These are phyloP conservation scores for Arthroderma sp. DNA, from an alignment of 2,329 filamentous ascomycete genomes.

Conservation along the genomic window DNA sequence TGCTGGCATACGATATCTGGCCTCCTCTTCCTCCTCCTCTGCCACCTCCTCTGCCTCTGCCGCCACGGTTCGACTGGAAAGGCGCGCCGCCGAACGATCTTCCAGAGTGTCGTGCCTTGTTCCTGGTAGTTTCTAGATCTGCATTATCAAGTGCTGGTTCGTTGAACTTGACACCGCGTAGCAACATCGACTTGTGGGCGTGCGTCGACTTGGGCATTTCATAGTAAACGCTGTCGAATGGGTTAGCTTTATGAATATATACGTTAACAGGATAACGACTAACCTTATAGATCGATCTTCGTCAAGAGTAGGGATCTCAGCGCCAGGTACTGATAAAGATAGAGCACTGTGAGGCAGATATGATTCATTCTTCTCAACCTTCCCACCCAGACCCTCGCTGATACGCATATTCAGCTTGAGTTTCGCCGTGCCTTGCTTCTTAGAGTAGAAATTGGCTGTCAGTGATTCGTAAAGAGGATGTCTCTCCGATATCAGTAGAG, in stretches of 20 bases:
- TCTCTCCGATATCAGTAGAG: slow-evolving; percentile 69
- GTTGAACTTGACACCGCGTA: slow-evolving; percentile 68
- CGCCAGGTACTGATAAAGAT: slow-evolving; percentile 61
- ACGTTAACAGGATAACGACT: slow-evolving; percentile 24
- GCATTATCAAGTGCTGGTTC: slow-evolving; percentile 58
- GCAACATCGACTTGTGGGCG: slow-evolving; percentile 84
- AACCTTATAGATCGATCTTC: slow-evolving; percentile 79
- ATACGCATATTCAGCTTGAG: slow-evolving; percentile 62
- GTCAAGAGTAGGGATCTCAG: slow-evolving; percentile 63
- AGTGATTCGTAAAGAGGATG: slow-evolving; percentile 81
- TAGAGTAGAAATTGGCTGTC: slow-evolving; percentile 77
- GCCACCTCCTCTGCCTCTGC: slow-evolving; percentile 33
- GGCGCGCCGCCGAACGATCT: slow-evolving; percentile 59
- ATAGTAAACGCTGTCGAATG: slow-evolving; percentile 58
- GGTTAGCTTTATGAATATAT: slow-evolving; percentile 4
- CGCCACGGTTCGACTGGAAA: slow-evolving; percentile 37
- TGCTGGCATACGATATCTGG: slow-evolving; percentile 43
- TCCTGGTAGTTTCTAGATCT: slow-evolving; percentile 62
- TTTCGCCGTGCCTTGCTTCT: slow-evolving; percentile 57
- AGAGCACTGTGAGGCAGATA: slow-evolving; percentile 77
- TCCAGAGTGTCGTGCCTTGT: slow-evolving; percentile 53
- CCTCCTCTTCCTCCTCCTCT: slow-evolving; percentile 26
- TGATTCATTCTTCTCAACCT: slow-evolving; percentile 65
- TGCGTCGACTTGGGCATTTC: slow-evolving; percentile 62
- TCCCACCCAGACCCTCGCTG: slow-evolving; percentile 68